Percentiles rank a stretch among this genome's conserved stretches.
Conservation (phyloP, 148 eudicot species). For the Bassia scoparia region DNA sequence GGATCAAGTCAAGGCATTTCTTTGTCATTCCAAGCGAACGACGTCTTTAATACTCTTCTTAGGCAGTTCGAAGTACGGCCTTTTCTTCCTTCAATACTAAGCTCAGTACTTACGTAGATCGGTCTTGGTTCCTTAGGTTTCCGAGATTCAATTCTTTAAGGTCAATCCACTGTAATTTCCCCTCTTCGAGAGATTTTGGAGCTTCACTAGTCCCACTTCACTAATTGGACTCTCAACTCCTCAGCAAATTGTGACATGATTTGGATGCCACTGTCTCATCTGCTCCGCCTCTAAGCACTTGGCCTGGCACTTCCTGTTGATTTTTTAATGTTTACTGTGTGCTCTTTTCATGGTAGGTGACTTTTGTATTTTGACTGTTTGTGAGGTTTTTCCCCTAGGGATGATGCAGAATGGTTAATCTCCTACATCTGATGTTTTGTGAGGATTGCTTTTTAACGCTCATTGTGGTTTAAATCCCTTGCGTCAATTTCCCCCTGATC, state of each 20-base stretch:
- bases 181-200: constrained; percentile 3
- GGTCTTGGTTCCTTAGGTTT: not conserved
- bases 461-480: not conserved
- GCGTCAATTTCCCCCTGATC: no score
- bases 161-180: not conserved
- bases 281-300: no score
- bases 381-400: no score
- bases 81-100: not conserved
- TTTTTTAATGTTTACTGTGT: not conserved
- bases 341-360: not conserved
- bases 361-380: no score
- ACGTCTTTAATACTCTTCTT: not conserved
- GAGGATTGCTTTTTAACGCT: not conserved
- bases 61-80: not conserved
- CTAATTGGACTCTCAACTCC: not conserved
- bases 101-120: not conserved
- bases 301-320: not conserved
- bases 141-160: not conserved
- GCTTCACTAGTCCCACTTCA: not conserved
- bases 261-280: not conserved
- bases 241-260: not conserved
- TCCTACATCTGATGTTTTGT: not conserved
- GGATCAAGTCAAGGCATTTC: not conserved
- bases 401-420: no score
- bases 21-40: not conserved